phyloP scores from a whole-genome alignment of 2,329 filamentous ascomycete species.

The Cryphonectria nitschkei region DNA sequence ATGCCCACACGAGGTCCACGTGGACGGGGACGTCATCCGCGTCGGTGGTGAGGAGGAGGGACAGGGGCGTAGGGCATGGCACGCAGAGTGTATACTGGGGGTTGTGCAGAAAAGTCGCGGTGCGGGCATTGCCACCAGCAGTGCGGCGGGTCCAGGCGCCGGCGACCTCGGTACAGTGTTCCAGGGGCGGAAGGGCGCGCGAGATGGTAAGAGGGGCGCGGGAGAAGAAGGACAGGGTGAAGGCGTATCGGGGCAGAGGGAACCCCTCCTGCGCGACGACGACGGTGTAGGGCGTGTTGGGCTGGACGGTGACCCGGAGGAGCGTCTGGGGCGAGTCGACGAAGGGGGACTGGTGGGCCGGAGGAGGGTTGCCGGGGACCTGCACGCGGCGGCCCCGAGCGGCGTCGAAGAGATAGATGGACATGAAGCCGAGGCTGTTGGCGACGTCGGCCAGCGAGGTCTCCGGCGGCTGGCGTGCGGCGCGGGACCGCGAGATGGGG shows the following conservation, averaged over 20 bases:
- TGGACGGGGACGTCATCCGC: constrained; percentile 74
- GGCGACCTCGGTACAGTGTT: constrained; percentile 59
- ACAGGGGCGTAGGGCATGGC: constrained; percentile 61
- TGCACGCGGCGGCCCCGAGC: constrained; percentile 70
- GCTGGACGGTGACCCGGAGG: constrained; percentile 66
- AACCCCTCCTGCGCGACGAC: constrained; percentile 77
- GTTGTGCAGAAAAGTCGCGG: constrained; percentile 77
- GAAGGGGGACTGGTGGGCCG: constrained; percentile 75
- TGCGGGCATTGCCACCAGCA: constrained; percentile 82
- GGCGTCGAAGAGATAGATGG: constrained; percentile 75
- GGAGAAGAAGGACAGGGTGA: constrained; percentile 85
- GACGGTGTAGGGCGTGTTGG: constrained; percentile 53
- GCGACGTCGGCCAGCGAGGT: constrained; percentile 49
- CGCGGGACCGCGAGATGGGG: constrained; percentile 53
- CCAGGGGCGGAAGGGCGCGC: constrained; percentile 63
- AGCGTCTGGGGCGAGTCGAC: constrained; percentile 94
- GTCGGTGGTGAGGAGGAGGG: constrained; percentile 73
- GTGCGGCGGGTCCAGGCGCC: constrained; percentile 78
- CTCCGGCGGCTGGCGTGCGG: constrained; percentile 26
- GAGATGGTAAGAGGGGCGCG: constrained; percentile 62
- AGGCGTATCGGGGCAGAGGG: constrained; percentile 74
- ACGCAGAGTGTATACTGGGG: constrained; percentile 79
- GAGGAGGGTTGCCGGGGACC: constrained; percentile 66
- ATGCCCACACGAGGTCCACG: constrained; percentile 79
- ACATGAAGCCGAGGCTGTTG: constrained; percentile 77